These are phyloP conservation scores for Conringia planisiliqua DNA, from an alignment of 345 rosid species.

Conservation along the genomic window DNA sequence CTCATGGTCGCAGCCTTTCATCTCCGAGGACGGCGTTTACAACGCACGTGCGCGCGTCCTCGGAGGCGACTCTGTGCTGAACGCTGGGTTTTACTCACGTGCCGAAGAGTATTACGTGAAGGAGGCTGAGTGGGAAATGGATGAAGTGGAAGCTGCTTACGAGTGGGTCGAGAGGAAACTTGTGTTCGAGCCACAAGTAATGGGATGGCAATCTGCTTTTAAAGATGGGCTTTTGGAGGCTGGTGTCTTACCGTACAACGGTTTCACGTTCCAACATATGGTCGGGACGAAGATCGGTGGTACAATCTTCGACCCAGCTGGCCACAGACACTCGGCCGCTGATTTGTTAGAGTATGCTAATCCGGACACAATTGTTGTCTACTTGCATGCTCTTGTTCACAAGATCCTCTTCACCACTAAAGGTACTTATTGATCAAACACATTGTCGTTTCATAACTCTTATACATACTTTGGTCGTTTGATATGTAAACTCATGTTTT, in stretches of 20 bases:
- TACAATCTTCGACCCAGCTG: constrained; percentile 51
- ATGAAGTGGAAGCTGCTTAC: constrained; percentile 48
- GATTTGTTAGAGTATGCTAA: constrained; percentile 60
- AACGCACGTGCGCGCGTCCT: constrained; percentile 64
- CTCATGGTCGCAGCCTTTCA: constrained; percentile 55
- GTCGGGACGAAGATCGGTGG: constrained; percentile 71
- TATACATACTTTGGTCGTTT: neutral
- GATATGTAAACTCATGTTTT: neutral
- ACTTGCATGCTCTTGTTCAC: constrained; percentile 56
- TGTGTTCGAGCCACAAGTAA: constrained; percentile 41
- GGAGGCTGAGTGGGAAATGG: constrained; percentile 41
- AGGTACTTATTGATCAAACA: constrained; percentile 22
- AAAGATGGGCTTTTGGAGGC: constrained; percentile 58
- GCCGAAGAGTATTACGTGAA: constrained; percentile 39
- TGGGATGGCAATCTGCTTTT: constrained; percentile 65
- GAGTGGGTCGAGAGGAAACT: constrained; percentile 69
- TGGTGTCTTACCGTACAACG: constrained; percentile 58
- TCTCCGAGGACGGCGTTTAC: constrained; percentile 67
- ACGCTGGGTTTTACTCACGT: constrained; percentile 66
- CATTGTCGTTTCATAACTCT: too few species aligned
- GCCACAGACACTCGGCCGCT: constrained; percentile 69
- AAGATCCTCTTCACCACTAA: constrained; percentile 43
- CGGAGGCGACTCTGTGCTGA: constrained; percentile 68
- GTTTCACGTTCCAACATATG: constrained; percentile 55
- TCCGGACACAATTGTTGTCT: constrained; percentile 37